A percentile compares a stretch with the other conserved stretches of the same genome.
Conservation (phyloP, 805 yeast genomes). For the Wickerhamiella nectarea region DNA sequence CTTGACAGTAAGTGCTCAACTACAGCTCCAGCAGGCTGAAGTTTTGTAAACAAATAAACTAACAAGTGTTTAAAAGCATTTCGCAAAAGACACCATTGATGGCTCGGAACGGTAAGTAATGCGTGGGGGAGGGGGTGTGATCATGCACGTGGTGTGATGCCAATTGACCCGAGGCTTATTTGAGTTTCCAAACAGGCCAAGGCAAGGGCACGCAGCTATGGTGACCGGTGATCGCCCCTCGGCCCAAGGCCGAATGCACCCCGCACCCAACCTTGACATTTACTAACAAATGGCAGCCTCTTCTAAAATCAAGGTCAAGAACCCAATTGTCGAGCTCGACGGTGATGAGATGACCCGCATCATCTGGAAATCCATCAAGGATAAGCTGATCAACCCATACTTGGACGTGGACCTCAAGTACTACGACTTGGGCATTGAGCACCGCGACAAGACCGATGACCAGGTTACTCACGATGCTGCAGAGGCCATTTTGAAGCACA, state of each 20-base stretch:
- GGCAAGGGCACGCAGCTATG: no score
- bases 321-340: conserved; percentile 91
- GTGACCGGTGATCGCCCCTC: background rate
- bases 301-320: conserved; percentile 58
- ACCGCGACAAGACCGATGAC: conserved; percentile 80
- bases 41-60: background rate
- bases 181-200: no score
- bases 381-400: conserved; percentile 71
- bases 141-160: background rate
- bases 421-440: conserved; percentile 77
- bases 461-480: conserved; percentile 84
- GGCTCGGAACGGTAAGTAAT: conserved; percentile 18
- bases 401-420: conserved; percentile 79
- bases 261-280: background rate
- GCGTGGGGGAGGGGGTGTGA: background rate
- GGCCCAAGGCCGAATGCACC: background rate
- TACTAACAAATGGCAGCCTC: conserved; percentile 11
- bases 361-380: conserved; percentile 85
- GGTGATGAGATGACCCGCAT: conserved; percentile 97
- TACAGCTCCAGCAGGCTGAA: background rate
- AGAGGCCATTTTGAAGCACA: conserved; percentile 70
- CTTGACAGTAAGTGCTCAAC: background rate
- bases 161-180: no score
- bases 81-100: conserved; percentile 12
- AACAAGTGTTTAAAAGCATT: conserved; percentile 11